Conservation (phyloP, 2,329 filamentous ascomycete species). For the Aspergillus udagawae region DNA sequence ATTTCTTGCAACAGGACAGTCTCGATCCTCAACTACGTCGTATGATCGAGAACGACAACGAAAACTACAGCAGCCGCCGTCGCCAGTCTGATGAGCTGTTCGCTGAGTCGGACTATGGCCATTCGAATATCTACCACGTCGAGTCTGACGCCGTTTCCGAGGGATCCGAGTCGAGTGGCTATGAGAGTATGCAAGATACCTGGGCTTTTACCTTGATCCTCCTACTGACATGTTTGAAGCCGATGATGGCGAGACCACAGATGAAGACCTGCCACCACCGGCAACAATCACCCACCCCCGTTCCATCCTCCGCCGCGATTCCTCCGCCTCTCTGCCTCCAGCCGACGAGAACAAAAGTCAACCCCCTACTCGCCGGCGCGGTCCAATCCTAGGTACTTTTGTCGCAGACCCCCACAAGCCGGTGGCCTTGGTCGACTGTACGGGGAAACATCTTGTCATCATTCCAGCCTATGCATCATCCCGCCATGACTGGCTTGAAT, state of each 20-base stretch:
- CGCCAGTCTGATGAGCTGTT: conserved; percentile 38
- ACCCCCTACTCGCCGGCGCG: conserved; percentile 36
- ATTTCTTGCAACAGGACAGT: conserved; percentile 71
- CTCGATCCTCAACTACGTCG: conserved; percentile 69
- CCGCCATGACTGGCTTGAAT: conserved; percentile 44
- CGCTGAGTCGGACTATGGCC: conserved; percentile 36
- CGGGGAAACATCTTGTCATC: conserved; percentile 46
- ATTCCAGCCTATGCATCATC: conserved; percentile 46
- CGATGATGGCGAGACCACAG: conserved; percentile 59
- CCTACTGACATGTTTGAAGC: conserved; percentile 49
- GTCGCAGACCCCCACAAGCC: conserved; percentile 46
- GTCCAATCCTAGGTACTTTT: conserved; percentile 47
- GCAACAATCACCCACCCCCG: conserved; percentile 46
- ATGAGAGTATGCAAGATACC: conserved; percentile 51
- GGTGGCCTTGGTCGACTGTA: conserved; percentile 45
- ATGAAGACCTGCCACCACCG: conserved; percentile 52
- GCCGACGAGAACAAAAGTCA: conserved; percentile 35
- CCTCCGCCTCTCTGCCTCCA: conserved; percentile 42
- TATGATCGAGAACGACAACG: conserved; percentile 65
- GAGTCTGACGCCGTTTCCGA: conserved; percentile 43
- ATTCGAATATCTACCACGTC: conserved; percentile 41
- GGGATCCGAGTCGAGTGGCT: conserved; percentile 47
- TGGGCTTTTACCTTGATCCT: conserved; percentile 19
- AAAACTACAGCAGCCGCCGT: conserved; percentile 23
- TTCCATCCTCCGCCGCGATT: conserved; percentile 49